A percentile compares a stretch with the other conserved stretches of the same genome.
phyloP scores from a whole-genome alignment of 164 flowering plant genomes.

The Aristolochia californica region DNA sequence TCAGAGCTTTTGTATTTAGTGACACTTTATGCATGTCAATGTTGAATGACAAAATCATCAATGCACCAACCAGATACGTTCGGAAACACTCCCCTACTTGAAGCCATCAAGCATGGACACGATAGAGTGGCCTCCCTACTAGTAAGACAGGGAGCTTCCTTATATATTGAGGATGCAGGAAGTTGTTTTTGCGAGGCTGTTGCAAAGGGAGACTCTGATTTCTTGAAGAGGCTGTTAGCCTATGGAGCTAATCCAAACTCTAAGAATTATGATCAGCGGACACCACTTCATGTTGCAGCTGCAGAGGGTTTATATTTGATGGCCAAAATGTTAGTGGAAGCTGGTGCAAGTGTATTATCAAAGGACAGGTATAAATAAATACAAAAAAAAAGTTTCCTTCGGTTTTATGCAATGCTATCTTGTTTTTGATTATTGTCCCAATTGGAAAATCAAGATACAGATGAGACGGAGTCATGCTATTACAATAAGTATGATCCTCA shows the following conservation, averaged over 20 bases:
- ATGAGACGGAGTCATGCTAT: too few relatives aligned
- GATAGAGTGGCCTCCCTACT: constrained; percentile 71
- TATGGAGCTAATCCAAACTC: constrained; percentile 77
- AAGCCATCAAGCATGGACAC: constrained; percentile 76
- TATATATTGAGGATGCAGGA: constrained; percentile 60
- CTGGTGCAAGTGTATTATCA: constrained; percentile 72
- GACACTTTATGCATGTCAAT: too few relatives aligned
- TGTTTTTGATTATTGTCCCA: too few relatives aligned
- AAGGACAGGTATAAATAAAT: constrained; percentile 88
- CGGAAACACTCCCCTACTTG: constrained; percentile 76
- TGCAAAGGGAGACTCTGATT: constrained; percentile 59
- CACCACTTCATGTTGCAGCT: constrained; percentile 87
- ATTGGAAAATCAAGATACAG: too few relatives aligned
- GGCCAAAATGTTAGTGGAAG: constrained; percentile 63
- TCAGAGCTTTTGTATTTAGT: too few relatives aligned
- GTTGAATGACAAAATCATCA: too few relatives aligned
- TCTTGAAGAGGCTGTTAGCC: constrained; percentile 52
- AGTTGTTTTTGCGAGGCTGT: constrained; percentile 52
- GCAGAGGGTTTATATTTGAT: constrained; percentile 61
- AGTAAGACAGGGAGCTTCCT: constrained; percentile 46
- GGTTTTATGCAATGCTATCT: too few relatives aligned
- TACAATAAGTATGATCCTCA: too few relatives aligned
- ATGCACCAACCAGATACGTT: constrained; percentile 44
- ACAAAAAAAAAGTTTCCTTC: too few relatives aligned
- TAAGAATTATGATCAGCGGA: constrained; percentile 66